Evolutionary conservation across 2,329 filamentous ascomycete species (phyloP).

Genomic region (Neonectria punicea): DNA sequence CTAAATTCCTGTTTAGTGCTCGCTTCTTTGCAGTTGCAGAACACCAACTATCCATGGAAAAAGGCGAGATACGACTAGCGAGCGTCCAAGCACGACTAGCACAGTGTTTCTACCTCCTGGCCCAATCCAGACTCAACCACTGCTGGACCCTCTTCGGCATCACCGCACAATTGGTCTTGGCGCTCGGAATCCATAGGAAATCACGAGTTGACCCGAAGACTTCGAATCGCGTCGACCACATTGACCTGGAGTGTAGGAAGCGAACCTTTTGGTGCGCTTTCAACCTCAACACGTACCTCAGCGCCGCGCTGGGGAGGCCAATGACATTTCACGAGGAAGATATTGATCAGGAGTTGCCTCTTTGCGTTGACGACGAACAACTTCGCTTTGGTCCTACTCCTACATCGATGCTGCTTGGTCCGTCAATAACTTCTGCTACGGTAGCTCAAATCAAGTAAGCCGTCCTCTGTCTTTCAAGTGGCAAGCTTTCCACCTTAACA

Average conservation of each 20-base stretch:
- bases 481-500: conserved; percentile 33
- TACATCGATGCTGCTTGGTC: conserved; percentile 49
- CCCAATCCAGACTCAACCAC: conserved; percentile 56
- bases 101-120: conserved; percentile 53
- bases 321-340: conserved; percentile 72
- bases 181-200: conserved; percentile 53
- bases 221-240: conserved; percentile 37
- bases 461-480: no score
- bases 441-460: conserved; percentile 49
- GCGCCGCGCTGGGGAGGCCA: conserved; percentile 70
- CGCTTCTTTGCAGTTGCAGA: conserved; percentile 49
- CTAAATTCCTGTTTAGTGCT: conserved; percentile 33
- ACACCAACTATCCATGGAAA: conserved; percentile 49
- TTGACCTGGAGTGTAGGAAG: conserved; percentile 53
- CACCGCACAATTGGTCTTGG: conserved; percentile 49
- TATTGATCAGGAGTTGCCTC: conserved; percentile 70
- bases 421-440: conserved; percentile 45
- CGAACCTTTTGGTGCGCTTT: conserved; percentile 73
- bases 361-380: conserved; percentile 64
- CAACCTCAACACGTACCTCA: conserved; percentile 71
- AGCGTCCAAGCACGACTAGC: conserved; percentile 53
- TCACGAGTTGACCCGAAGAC: conserved; percentile 21
- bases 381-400: conserved; percentile 47
- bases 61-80: conserved; percentile 48
- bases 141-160: conserved; percentile 58